Evolutionary conservation across 495 filamentous ascomycete genomes (phyloP).

Genomic region (Neurospora sp.): DNA sequence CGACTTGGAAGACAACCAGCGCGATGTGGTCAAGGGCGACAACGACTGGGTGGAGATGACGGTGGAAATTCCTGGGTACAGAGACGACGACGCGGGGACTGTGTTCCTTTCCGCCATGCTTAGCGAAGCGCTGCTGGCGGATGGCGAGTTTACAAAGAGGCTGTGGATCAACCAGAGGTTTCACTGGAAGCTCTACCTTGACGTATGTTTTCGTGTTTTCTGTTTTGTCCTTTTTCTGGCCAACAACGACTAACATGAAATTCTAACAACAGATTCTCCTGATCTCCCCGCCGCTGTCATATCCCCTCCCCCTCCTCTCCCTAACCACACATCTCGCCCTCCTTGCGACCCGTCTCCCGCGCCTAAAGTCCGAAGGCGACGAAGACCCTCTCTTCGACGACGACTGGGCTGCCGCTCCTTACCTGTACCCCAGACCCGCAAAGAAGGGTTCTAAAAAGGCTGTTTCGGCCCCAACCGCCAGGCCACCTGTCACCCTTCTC

Average conservation of each 20-base stretch:
- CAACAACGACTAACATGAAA: conserved; percentile 7
- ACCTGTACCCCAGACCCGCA: conserved; percentile 55
- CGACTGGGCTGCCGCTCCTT: conserved; percentile 78
- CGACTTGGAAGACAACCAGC: conserved; percentile 9
- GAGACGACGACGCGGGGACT: conserved; percentile 85
- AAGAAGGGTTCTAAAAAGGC: conserved; percentile 4
- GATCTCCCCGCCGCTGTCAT: conserved; percentile 82
- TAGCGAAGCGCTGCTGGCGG: conserved; percentile 74
- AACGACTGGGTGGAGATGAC: conserved; percentile 71
- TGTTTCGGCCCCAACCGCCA: conserved; percentile 7
- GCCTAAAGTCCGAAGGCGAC: conserved; percentile 70
- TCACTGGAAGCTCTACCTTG: conserved; percentile 94
- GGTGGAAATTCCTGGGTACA: conserved; percentile 74
- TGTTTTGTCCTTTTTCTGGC: neutral
- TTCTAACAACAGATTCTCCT: conserved; percentile 61
- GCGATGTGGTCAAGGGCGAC: conserved; percentile 24
- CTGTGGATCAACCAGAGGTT: conserved; percentile 79
- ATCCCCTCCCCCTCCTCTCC: conserved; percentile 84
- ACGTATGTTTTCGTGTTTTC: conserved; percentile 48
- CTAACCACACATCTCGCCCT: conserved; percentile 95
- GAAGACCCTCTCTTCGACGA: conserved; percentile 98
- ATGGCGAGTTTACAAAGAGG: conserved; percentile 55
- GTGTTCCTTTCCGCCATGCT: conserved; percentile 82
- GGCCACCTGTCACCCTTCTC: conserved; percentile 80
- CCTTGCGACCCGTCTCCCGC: conserved; percentile 72